Base-by-base conservation (phyloP, 2,329 filamentous ascomycete species). In the Diplocarpon rosae region DNA sequence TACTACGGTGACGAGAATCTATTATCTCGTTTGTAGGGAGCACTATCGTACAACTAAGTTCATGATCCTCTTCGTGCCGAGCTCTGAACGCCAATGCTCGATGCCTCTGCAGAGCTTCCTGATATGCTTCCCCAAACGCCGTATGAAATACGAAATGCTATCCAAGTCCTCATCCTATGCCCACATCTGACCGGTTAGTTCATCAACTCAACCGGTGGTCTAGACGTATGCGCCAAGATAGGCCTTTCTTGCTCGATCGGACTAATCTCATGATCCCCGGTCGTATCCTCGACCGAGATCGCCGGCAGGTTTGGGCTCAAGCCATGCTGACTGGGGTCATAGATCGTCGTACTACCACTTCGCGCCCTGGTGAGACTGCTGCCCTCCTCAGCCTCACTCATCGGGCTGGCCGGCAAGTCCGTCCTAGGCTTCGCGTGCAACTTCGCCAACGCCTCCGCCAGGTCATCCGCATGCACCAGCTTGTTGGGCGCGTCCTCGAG, bases 401-500 rank as follows among this genome's bases (percentile, higher is more conserved):
- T 58, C 16, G 72, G 70, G 11, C 63, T 67, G 9, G 65, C 55
- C 37, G 65, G 68, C 16, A 61, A 62, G 42, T 61, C 57, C 11
- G 59, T 56, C 14, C 44, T 47, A 5, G 59, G 54, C 39, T 56
- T 49, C 52, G 77, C 70, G 59, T 75, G 72, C 49, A 84, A 64
- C 63, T 74, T 77, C 11, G 78, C 73, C 35, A 84, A 65, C 1
- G 80, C 80, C 42, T 79, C 75, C 14, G 79, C 79, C 20, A 84
- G 68, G 59, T 84, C 80, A 47, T 83, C 78, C 34, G 80, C 78
- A 57, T 83, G 77, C 20, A 83, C 77, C 57, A 73, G 69, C 65
- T 80, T 82, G 62, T 84, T 84, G 46, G 80, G 80, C 4, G 79
- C 79, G 52, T 79, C 79, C 62, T 84, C 80, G 37, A 82, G 66